These are phyloP conservation scores for Phytophthora macrochlamydospora DNA, from an alignment of 352 stramenopile genomes.

Conservation along the genomic window DNA sequence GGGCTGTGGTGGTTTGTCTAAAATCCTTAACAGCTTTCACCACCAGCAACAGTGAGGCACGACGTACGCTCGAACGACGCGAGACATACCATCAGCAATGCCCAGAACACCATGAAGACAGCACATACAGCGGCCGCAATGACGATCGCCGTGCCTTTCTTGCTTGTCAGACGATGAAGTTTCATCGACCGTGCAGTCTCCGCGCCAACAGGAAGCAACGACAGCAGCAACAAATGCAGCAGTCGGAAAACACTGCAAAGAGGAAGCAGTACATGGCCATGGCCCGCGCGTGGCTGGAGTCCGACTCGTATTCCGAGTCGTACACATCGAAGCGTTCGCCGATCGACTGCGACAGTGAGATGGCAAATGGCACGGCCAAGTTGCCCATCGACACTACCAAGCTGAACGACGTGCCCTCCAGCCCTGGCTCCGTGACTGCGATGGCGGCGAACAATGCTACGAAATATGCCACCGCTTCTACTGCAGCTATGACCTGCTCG, in stretches of 20 bases:
- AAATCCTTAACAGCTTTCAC: constrained; percentile 60
- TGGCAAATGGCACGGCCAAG: constrained; percentile 53
- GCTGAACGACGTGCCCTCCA: constrained; percentile 56
- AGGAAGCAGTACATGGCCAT: constrained; percentile 58
- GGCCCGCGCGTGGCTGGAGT: constrained; percentile 46
- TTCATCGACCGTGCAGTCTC: constrained; percentile 40
- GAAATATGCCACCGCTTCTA: constrained; percentile 65
- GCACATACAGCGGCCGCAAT: constrained; percentile 32
- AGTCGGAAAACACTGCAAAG: constrained; percentile 44
- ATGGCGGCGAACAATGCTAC: constrained; percentile 54
- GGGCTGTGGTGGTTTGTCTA: constrained; percentile 7
- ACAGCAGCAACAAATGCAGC: constrained; percentile 38
- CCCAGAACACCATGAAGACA: constrained; percentile 58
- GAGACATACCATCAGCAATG: constrained; percentile 54
- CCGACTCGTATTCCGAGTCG: constrained; percentile 50
- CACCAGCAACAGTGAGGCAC: constrained; percentile 68
- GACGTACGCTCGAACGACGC: constrained; percentile 57
- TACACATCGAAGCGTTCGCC: constrained; percentile 68
- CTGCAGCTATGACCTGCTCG: constrained; percentile 50
- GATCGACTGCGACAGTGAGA: constrained; percentile 67
- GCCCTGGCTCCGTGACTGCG: constrained; percentile 47
- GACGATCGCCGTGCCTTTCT: constrained; percentile 25
- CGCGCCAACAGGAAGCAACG: constrained; percentile 50
- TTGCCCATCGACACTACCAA: constrained; percentile 63
- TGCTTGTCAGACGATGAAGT: constrained; percentile 23